phyloP scores from a whole-genome alignment of 441 rosid genomes.

The Gossypium gossypioides region DNA sequence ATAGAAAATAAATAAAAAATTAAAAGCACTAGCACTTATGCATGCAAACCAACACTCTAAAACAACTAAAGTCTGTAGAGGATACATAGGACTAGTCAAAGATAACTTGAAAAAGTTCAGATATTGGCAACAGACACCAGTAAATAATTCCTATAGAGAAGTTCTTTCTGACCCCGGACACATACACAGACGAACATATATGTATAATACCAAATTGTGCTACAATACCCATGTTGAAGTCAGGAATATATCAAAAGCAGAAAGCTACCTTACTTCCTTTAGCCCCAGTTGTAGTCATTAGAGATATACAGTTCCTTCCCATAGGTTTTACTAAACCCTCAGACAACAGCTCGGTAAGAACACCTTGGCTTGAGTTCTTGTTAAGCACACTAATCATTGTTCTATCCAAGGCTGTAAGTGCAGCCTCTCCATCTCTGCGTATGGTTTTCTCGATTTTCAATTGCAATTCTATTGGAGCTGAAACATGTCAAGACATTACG shows the following conservation, averaged over 20 bases:
- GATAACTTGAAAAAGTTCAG: not conserved
- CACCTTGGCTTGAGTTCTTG: conserved; percentile 60
- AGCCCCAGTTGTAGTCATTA: conserved; percentile 98
- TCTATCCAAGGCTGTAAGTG: conserved; percentile 70
- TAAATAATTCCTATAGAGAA: not conserved
- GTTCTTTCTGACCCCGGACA: not conserved
- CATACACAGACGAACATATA: not conserved
- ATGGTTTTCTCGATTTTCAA: conserved; percentile 60
- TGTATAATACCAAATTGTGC: not conserved
- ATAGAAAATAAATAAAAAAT: not conserved
- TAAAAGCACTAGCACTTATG: not conserved
- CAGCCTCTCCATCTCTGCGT: conserved; percentile 76
- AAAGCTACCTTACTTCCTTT: conserved; percentile 90
- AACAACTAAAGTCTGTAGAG: not conserved
- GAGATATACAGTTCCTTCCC: conserved; percentile 79
- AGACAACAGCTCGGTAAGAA: conserved; percentile 63
- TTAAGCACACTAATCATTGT: conserved; percentile 65
- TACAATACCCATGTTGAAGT: not conserved
- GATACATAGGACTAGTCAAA: not conserved
- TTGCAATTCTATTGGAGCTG: conserved; percentile 48
- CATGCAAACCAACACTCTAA: not conserved
- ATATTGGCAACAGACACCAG: not conserved
- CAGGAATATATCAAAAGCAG: conserved; percentile 2
- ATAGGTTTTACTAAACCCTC: conserved; percentile 84
- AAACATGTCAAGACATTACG: conserved; percentile 6